Evolutionary conservation across 768 basidiomycete species (phyloP), one percentile per base, ranked within the genome.

Genomic region (Kwoniella mangroviensis): DNA sequence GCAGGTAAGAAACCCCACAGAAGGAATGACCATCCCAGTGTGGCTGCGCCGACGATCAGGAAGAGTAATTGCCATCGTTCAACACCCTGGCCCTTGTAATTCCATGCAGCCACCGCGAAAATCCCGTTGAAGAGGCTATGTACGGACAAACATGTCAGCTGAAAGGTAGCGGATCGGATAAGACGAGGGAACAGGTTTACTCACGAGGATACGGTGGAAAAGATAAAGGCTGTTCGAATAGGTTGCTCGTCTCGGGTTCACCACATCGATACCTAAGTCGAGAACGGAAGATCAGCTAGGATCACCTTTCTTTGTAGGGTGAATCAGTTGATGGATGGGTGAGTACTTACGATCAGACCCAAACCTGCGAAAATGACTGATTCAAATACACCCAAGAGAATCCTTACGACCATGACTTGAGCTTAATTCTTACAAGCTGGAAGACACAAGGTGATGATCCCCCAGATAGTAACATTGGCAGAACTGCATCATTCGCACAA

Each of bases 311-410:
- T 34, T 34, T 34, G 34, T 34, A 34, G 3, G 34, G 34, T 34
- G 34, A 34, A 34, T 34, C 34, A 34, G 34, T 6, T 61, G n/a
- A 43, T n/a, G 26, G 21, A 58, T 34, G 52, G 28, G 24, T 22
- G 15, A 22, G 3, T 28, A 19, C 66, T 65, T 28, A 70, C 49
- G 21, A 85, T 86, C 45, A 86, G 84, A 1, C 84, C 85, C 42
- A 86, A 85, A 68, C 85, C 86, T 59, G 83, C 83, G 21, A 76
- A 78, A 59, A 71, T 75, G 59, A 71, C 52, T 0, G 69, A 65
- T 53, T 80, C 78, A 51, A 77, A 75, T 0, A 79, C 22, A 15
- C 78, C 78, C 5, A 79, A 70, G 40, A 79, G 60, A 61, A 76
- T 69, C 2, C 78, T 63, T n/a, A 56, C 65, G 26, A 67, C 76